Base-by-base conservation (phyloP, 305 asterid species). In the Plantago coronopus region DNA sequence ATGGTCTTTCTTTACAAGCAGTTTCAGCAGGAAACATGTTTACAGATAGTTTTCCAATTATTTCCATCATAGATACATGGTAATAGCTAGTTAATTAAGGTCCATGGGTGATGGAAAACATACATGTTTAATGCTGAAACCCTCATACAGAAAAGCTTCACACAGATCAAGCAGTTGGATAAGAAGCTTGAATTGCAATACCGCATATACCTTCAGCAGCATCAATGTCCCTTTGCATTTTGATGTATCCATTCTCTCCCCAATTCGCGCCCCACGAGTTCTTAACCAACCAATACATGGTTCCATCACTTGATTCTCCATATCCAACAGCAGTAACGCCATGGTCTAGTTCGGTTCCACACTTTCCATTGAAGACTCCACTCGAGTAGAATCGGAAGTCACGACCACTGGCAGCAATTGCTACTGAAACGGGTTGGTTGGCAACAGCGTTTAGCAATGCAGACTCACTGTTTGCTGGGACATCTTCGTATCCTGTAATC, bases 251-350 rank as follows among this genome's bases (percentile, higher is more conserved):
- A 0, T 37, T 29, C 60, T 78, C 80, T 0, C 80, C 80, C 83
- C 80, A 78, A 1, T 21, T 23, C 3, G 53, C 48, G 0, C 78
- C 78, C 78, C 78, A 73, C 10, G 76, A 77, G 21, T 78, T 78
- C 50, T 74, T 74, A 14, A 71, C 68, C 34, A 79, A 21, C 86
- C 89, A 83, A 37, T 75, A 80, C 70, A 78, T 78, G 14, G 76
- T 61, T 3, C 78, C 81, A 1, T 72, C 78, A 20, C 38, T 57
- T 17, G 71, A 31, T 42, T 49, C 55, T 2, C 85, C 90, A 18
- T 83, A 83, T 0, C 90, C 91, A 22, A 83, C 69, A 4, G 74
- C 61, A 10, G 87, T 78, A 0, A 83, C 85, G 10, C 74, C 83
- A 19, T 81, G 87, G 61, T 76, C 71, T 3, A 72, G 42, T 0